A percentile compares a stretch with the other conserved stretches of the same genome.
phyloP scores from a whole-genome alignment of 1,139 yeast genomes.

The Suhomyces taliae region DNA sequence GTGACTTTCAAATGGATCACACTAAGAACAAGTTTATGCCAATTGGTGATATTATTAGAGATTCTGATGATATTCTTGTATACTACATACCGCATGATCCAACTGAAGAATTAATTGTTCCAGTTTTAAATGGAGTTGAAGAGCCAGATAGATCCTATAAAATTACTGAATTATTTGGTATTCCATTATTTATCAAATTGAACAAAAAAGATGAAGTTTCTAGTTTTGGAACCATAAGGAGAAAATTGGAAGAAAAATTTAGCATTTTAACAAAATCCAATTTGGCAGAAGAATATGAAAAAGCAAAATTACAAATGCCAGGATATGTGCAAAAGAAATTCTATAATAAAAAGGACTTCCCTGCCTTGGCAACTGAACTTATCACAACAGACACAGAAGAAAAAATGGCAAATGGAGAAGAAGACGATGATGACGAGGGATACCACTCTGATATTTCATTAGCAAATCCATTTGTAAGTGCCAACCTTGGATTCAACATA shows the following conservation, averaged over 20 bases:
- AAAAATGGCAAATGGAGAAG: not conserved
- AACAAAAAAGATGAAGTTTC: conserved; percentile 46
- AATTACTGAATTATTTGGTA: conserved; percentile 51
- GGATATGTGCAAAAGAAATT: conserved; percentile 16
- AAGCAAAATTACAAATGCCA: conserved; percentile 16
- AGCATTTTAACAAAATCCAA: conserved; percentile 28
- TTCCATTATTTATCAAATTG: conserved; percentile 72
- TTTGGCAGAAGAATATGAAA: conserved; percentile 25
- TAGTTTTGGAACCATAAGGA: conserved; percentile 53
- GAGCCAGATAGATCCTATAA: conserved; percentile 43
- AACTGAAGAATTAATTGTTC: conserved; percentile 55
- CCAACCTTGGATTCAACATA: conserved; percentile 52
- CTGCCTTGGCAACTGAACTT: conserved; percentile 12
- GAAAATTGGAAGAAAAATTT: conserved; percentile 49
- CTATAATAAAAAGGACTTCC: conserved; percentile 39
- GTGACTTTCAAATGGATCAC: conserved; percentile 62
- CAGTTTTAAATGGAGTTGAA: conserved; percentile 60
- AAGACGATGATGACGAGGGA: conserved; percentile 23
- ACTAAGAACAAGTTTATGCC: conserved; percentile 64
- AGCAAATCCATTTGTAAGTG: conserved; percentile 53
- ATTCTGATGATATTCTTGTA: conserved; percentile 63
- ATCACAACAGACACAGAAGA: not conserved
- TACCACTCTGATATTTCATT: conserved; percentile 50
- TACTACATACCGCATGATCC: conserved; percentile 61
- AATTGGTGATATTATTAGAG: conserved; percentile 65